Base-by-base conservation (phyloP, 1,284 basidiomycete species). In the Sanghuangporus sanghuang region DNA sequence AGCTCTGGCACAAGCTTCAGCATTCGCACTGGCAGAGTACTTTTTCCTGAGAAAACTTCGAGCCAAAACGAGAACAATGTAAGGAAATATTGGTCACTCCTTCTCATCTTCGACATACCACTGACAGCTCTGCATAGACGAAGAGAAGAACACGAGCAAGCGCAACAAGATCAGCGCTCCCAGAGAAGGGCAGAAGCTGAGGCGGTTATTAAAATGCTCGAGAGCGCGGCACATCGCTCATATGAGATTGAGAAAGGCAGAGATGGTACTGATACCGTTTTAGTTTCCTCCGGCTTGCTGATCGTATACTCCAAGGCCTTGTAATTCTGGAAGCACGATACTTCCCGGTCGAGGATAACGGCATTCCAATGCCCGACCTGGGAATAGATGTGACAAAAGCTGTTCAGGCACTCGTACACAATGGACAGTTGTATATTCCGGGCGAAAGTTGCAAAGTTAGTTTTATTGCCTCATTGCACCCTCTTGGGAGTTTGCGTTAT, bases 371-470 rank as follows among this genome's bases (percentile, higher is more conserved):
- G 32, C 73, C 77, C 62, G 83, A 83, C 59, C 77, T 90, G 32
- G 76, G 80, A 53, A 81, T 93, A 67, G 87, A 95, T 73, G 92
- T 95, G 44, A 90, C 87, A 18, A 78, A 91, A 38, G 85, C 95
- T 3, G 71, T 96, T 35, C 94, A 96, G 77, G 87, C 92, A 27
- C 79, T 96, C 16, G 90, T 96, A 53, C 82, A 84, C 67, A 83
- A 89, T 67, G 75, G 78, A 8, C 78, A 80, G 65, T 71, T 85
- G 21, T 73, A 77, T 64, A 80, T 85, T 38, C 83, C 84, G 0
- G 77, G 78, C 12, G 79, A 78, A 2, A 69, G 81, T 56, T 73
- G 76, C 16, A 85, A 85, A 70, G 73, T 77, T 58, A 56, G 73
- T 61, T 58, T 68, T 57, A 68, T 16, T 69, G 66, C 8, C 35